These are phyloP conservation scores for Linnemannia schmuckeri DNA, from an alignment of 192 early-diverging fungal species.

Conservation along the genomic window DNA sequence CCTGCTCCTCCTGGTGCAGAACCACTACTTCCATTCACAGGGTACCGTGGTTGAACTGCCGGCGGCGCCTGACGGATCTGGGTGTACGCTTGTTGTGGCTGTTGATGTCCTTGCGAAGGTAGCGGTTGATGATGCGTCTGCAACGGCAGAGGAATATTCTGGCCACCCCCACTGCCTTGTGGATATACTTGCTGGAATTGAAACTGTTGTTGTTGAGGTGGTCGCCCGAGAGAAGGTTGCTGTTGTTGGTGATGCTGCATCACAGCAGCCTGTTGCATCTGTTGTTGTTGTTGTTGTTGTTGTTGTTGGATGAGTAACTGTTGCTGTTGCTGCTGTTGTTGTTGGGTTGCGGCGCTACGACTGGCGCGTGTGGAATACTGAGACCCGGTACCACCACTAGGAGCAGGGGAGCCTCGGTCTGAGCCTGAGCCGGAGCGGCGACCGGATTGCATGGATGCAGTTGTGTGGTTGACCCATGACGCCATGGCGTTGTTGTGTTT, in stretches of 20 bases:
- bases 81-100: constrained; percentile 20
- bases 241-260: background rate
- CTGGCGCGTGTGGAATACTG: constrained; percentile 32
- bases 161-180: background rate
- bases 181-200: constrained; percentile 10
- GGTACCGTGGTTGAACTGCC: background rate
- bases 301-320: constrained; percentile 21
- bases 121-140: background rate
- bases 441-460: constrained; percentile 28
- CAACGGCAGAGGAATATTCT: background rate
- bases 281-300: constrained; percentile 20
- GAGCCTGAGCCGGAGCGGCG: background rate
- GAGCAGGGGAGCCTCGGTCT: constrained; percentile 25
- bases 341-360: constrained; percentile 16
- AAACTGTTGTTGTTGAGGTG: constrained; percentile 11
- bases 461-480: constrained; percentile 37
- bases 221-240: constrained; percentile 6
- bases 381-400: background rate
- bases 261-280: background rate
- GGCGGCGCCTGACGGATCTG: constrained; percentile 5
- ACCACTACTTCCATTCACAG: background rate
- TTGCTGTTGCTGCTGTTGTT: constrained; percentile 20
- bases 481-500: constrained; percentile 17
- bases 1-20: background rate
- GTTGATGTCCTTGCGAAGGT: background rate